Percentiles rank a stretch among this genome's conserved stretches.
These are phyloP conservation scores for Scutellaria baicalensis DNA, from an alignment of 257 asterid species.

Conservation along the genomic window DNA sequence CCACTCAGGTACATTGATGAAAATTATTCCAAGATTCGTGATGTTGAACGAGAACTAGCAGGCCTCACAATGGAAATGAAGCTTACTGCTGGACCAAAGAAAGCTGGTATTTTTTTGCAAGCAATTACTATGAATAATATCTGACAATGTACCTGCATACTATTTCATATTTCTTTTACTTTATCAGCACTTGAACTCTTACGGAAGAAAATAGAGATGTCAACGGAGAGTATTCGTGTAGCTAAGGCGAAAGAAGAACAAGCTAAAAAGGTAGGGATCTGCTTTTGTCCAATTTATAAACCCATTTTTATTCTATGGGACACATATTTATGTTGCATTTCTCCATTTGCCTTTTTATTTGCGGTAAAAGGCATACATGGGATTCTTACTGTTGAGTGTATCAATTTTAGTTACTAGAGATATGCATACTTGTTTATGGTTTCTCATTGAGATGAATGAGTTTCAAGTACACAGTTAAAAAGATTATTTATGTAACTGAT, in stretches of 20 bases:
- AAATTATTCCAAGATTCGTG: slow-evolving; percentile 89
- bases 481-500: not conserved
- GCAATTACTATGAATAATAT: slow-evolving; percentile 1
- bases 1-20: slow-evolving; percentile 79
- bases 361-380: not conserved
- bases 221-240: slow-evolving; percentile 65
- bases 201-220: slow-evolving; percentile 80
- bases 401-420: not conserved
- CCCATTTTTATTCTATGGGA: not conserved
- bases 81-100: slow-evolving; percentile 95
- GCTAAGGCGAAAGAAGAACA: slow-evolving; percentile 84
- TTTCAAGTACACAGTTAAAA: not conserved
- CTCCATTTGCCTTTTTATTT: not conserved
- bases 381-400: slow-evolving; percentile 1
- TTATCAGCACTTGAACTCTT: slow-evolving; percentile 85
- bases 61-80: slow-evolving; percentile 88
- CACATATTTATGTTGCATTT: not conserved
- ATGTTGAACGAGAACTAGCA: slow-evolving; percentile 85
- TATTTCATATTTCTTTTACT: not conserved
- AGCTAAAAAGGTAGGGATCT: slow-evolving; percentile 57
- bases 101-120: slow-evolving; percentile 45
- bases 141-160: not conserved
- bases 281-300: not conserved
- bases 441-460: not conserved
- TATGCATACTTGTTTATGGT: not conserved